Percentiles rank a stretch among this genome's conserved stretches.
Evolutionary conservation across 495 filamentous ascomycete genomes (phyloP).

Genomic region (Penicillium manginii): DNA sequence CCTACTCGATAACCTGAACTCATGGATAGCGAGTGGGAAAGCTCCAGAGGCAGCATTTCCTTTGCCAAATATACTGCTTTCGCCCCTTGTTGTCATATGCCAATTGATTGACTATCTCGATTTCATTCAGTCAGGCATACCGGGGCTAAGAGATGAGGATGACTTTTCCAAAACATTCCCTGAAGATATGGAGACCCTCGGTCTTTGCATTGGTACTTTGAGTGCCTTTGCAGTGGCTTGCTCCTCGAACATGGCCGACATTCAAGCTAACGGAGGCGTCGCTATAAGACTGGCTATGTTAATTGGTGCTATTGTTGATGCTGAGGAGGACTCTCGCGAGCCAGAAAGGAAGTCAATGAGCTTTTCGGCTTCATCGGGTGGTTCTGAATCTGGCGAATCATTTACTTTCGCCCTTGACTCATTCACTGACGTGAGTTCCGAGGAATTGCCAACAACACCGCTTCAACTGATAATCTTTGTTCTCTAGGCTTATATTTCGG

Average conservation of each 20-base stretch:
- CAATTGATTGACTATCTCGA: conserved; percentile 35
- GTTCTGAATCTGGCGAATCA: neutral
- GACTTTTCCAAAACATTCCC: conserved; percentile 5
- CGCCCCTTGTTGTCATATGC: conserved; percentile 31
- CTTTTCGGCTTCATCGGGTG: conserved; percentile 1
- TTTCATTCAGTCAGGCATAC: conserved; percentile 14
- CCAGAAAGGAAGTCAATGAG: neutral
- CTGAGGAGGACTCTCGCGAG: conserved; percentile 25
- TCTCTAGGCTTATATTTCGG: conserved; percentile 4
- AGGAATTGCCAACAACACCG: no score
- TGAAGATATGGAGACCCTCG: conserved; percentile 29
- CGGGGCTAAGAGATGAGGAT: conserved; percentile 1
- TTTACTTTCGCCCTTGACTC: neutral
- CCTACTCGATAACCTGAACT: neutral
- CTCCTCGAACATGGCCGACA: conserved; percentile 14
- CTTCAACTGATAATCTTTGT: no score
- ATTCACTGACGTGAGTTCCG: neutral
- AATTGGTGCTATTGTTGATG: conserved; percentile 40
- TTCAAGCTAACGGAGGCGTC: conserved; percentile 32
- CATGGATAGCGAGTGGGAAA: neutral
- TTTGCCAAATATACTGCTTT: conserved; percentile 34
- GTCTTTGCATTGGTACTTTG: conserved; percentile 46
- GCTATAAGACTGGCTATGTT: conserved; percentile 39
- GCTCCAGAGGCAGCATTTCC: conserved; percentile 1
- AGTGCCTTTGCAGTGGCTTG: conserved; percentile 38